phyloP scores from a whole-genome alignment of 2,329 filamentous ascomycete species.

The Curvularia lunata region DNA sequence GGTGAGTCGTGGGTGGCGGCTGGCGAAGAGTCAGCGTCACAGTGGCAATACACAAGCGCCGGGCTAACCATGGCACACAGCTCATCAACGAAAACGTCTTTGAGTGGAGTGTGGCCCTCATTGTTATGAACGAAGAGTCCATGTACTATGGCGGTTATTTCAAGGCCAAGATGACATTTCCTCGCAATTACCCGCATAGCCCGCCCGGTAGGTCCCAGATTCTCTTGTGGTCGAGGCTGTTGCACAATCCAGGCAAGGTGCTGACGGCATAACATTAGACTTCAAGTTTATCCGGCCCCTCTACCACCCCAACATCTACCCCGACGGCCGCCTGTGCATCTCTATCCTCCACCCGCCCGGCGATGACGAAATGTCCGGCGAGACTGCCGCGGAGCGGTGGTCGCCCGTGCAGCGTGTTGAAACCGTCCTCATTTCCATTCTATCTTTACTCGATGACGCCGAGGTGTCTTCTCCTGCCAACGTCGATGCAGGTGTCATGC shows the following conservation, averaged over 20 bases:
- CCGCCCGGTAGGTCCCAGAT: slow-evolving; percentile 66
- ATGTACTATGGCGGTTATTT: slow-evolving; percentile 93
- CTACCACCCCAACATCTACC: slow-evolving; percentile 93
- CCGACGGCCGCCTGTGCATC: slow-evolving; percentile 90
- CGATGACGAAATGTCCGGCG: slow-evolving; percentile 90
- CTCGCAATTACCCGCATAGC: slow-evolving; percentile 84
- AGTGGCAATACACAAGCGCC: slow-evolving; percentile 22
- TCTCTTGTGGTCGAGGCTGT: slow-evolving; percentile 4
- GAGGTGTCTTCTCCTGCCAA: slow-evolving; percentile 94
- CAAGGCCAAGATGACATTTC: slow-evolving; percentile 87
- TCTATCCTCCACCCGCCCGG: slow-evolving; percentile 93
- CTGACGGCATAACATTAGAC: slow-evolving; percentile 52
- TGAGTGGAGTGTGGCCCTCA: slow-evolving; percentile 84
- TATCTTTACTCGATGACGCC: slow-evolving; percentile 90
- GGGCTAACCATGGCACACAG: slow-evolving; percentile 53
- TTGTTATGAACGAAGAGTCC: slow-evolving; percentile 91
- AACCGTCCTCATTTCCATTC: slow-evolving; percentile 89
- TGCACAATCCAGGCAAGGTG: not conserved
- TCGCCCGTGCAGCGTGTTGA: slow-evolving; percentile 92
- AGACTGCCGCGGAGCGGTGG: slow-evolving; percentile 90
- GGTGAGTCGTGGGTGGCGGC: slow-evolving; percentile 55
- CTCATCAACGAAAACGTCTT: slow-evolving; percentile 83
- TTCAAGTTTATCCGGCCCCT: slow-evolving; percentile 85
- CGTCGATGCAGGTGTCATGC: slow-evolving; percentile 87
- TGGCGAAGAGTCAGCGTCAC: not conserved